Percentiles rank a stretch among this genome's conserved stretches.
phyloP scores from a whole-genome alignment of 805 yeast species.

The Schwanniomyces vanrijiae region DNA sequence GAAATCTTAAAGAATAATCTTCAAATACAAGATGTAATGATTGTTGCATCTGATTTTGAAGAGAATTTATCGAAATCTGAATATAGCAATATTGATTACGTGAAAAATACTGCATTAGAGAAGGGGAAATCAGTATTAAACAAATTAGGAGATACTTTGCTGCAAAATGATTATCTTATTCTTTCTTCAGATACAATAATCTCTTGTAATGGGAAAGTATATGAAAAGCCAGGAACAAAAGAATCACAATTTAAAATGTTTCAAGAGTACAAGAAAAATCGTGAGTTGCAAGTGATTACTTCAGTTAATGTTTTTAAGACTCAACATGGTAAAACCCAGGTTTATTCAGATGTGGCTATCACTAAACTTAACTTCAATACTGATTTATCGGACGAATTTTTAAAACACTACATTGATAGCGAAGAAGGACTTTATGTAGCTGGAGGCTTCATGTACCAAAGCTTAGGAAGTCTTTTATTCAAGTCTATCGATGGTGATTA shows the following conservation, averaged over 20 bases:
- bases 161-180: constrained; percentile 21
- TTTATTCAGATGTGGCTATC: constrained; percentile 21
- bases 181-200: constrained; percentile 83
- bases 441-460: constrained; percentile 90
- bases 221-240: constrained; percentile 69
- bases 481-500: constrained; percentile 72
- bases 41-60: constrained; percentile 67
- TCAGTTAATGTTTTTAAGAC: constrained; percentile 27
- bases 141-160: constrained; percentile 21
- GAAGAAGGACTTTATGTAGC: constrained; percentile 83
- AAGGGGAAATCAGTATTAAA: constrained; percentile 67
- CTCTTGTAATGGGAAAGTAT: constrained; percentile 55
- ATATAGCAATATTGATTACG: constrained; percentile 55
- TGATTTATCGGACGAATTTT: constrained; percentile 50
- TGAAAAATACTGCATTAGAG: constrained; percentile 61
- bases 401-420: constrained; percentile 61
- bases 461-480: constrained; percentile 65
- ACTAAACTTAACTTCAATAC: constrained; percentile 47
- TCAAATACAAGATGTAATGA: constrained; percentile 45
- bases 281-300: constrained; percentile 31
- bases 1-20: constrained; percentile 63
- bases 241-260: constrained; percentile 31
- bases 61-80: constrained; percentile 67
- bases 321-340: constrained; percentile 6
- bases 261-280: constrained; percentile 16